Base-by-base conservation (phyloP, 768 basidiomycete genomes). In the Cyathus striatus region DNA sequence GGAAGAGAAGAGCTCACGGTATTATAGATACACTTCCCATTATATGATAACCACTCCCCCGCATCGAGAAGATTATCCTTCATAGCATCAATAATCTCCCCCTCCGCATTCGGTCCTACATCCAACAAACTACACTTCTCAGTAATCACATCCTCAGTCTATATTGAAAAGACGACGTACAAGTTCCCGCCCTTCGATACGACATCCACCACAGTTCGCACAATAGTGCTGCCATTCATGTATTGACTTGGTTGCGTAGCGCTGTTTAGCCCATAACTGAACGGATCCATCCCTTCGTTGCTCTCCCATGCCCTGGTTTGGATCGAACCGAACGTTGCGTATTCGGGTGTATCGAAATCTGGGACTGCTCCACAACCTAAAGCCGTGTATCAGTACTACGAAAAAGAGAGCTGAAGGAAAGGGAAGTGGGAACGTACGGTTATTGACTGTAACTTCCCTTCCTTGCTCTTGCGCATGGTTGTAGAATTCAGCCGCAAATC, bases 101-200 rank as follows among this genome's bases (percentile, higher is more conserved):
- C 78, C 40, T 78, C 76, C 1, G 74, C 75, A 2, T 65, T 76
- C 0, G 79, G 79, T 0, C 79, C 76, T 14, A 80, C 51, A 26
- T 80, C 73, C 2, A 79, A 53, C 17, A 79, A 58, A 47, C 76
- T 77, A 40, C 23, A 9, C n/a, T 7, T 13, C 24, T 37, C 36
- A 53, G 18, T 39, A 41, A 27, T 9, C 25, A 14, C 16, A 14
- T 34, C 41, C 10, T 3, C 5, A 27, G 37, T 20, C 13, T 32
- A 20, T 5, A 22, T 34, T 20, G 2, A n/a, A n/a, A n/a, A n/a
- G n/a, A n/a, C 2, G 5, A 51, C 73, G 51, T 48, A 76, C 76
- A 70, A 81, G 52, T 82, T 80, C 10, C 81, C 79, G 45, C 78
- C 77, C 63, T 81, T 81, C 22, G 77, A 75, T 16, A 73, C 78